Conservation (phyloP, 345 rosid species). For the Salix arbutifolia region DNA sequence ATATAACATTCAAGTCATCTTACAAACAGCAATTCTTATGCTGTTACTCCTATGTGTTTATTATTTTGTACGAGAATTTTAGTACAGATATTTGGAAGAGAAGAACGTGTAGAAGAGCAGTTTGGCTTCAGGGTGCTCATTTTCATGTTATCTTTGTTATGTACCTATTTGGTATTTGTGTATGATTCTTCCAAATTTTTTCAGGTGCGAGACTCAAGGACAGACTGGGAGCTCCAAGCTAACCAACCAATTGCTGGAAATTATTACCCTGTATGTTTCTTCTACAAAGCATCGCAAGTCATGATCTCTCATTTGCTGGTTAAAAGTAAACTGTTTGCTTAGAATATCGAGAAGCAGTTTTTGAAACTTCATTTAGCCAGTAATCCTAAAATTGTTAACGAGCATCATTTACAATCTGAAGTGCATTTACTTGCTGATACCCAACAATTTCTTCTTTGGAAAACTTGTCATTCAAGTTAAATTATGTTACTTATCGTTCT, state of each 20-base stretch:
- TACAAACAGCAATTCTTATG: neutral
- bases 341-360: neutral
- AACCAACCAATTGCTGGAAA: conserved; percentile 90
- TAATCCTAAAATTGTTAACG: neutral
- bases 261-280: conserved; percentile 74
- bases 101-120: neutral
- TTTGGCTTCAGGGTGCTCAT: neutral
- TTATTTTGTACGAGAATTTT: neutral
- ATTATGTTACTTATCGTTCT: neutral
- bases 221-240: conserved; percentile 83
- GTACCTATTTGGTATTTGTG: neutral
- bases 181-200: conserved; percentile 19
- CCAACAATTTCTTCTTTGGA: neutral
- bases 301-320: neutral
- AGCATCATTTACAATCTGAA: neutral
- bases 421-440: neutral
- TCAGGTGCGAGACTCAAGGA: conserved; percentile 78
- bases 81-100: neutral
- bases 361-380: neutral
- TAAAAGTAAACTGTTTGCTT: neutral
- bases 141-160: conserved; percentile 10
- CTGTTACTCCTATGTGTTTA: neutral
- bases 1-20: too few species aligned
- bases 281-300: neutral
- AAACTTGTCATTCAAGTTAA: neutral